Base-by-base conservation (phyloP, 1,284 basidiomycete genomes). In the Trametes hirsuta region DNA sequence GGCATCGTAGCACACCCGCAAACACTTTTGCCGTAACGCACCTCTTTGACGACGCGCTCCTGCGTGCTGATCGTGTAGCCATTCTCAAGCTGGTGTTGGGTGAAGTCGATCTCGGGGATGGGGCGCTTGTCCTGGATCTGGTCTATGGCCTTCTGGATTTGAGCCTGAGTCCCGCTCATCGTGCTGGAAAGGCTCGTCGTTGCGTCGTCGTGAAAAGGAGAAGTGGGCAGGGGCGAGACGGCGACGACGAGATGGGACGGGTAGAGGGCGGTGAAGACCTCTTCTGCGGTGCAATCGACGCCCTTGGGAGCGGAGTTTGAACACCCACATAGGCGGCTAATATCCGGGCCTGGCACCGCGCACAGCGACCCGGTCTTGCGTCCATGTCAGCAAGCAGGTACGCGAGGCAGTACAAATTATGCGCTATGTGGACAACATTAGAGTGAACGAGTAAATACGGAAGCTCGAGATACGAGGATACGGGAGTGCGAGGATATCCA, bases 31-130 rank as follows among this genome's bases (percentile, higher is more conserved):
- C 2, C 14, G 34, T n/a, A 18, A 59, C 84, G 53, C 64, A 91
- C 90, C 77, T 93, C 92, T 76, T 94, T 94, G 71, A 94, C 83
- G 44, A 93, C 89, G 62, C 92, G 84, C 74, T 94, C 92, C 74
- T 92, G 90, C 15, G 92, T 94, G 77, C 87, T 93, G 67, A 96
- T 91, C 55, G 86, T 81, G 66, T 84, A 89, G 46, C 94, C 94
- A 77, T 95, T 93, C 63, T 97, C 94, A 64, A 96, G 86, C 65
- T 87, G 82, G 76, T 97, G 93, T 70, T 89, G 89, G 14, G 95
- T 95, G 70, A 91, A 96, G 80, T 97, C 94, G 74, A 94, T 85
- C 58, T 87, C 84, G 41, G 85, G 86, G 14, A 86, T 72, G 39
- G 82, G 78, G n/a, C 80, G 73, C 67, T 86, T 87, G 68, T 84